Evolutionary conservation across 345 rosid species (phyloP), one percentile per base, ranked within the genome.

Genomic region (Pelargonium nanum): DNA sequence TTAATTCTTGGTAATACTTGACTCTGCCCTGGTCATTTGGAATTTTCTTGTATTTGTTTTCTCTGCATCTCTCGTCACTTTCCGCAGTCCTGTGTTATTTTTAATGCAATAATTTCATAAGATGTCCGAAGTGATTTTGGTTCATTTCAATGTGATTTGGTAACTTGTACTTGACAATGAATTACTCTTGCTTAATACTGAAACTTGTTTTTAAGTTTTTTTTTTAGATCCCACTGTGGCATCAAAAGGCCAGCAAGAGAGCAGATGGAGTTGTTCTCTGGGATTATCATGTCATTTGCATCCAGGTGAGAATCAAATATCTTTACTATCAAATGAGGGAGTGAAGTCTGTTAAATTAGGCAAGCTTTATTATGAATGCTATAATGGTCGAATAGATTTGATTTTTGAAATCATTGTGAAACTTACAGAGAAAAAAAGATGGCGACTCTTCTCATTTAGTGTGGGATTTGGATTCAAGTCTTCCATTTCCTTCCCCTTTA

Each of bases 201-300:
- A 7, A 21, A 23, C 20, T 26, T 48, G 59, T 58, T 68, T 26
- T 50, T 17, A 30, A 53, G 34, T 61, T 51, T 63, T 20, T 21
- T 57, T 30, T 68, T 59, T 69, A 91, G 98, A 77, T 86, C 70
- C 95, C 98, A 19, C 65, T 91, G 26, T 91, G 98, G 98, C 78
- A 91, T 85, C 98, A 91, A 68, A 83, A 86, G 80, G 92, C 95
- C 55, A 88, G 98, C 72, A 48, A 28, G 16, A 83, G 89, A 67
- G 85, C 91, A 10, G 96, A 91, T 78, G 96, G 96, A 10, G 57
- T 86, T 60, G 72, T 82, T 44, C 80, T 88, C 4, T 91, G 96
- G 96, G 98, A 88, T 77, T 88, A 88, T 77, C 96, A 88, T 77
- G 95, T 75, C 45, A 70, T 88, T 30, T 91, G 96, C 67, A 57